Conservation (phyloP, 2,329 filamentous ascomycete species). For the Calonectria pauciramosa region DNA sequence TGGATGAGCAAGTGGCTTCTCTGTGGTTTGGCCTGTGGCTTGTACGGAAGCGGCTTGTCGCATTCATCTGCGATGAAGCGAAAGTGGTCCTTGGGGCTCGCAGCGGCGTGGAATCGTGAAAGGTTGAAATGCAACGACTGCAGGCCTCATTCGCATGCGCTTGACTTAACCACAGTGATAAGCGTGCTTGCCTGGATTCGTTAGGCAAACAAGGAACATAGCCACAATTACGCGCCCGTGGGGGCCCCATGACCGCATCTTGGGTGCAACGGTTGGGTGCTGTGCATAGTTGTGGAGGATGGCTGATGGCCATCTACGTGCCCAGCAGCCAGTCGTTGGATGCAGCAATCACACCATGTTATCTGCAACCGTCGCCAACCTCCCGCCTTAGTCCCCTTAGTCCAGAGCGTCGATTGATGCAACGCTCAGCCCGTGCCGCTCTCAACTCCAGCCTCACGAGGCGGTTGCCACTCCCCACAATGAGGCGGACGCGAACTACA, state of each 20-base stretch:
- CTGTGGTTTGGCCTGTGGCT: not conserved
- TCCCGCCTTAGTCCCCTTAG: not conserved
- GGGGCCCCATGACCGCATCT: constrained; percentile 5
- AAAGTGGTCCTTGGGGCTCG: not conserved
- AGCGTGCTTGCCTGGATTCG: not conserved
- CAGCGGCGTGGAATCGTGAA: not conserved
- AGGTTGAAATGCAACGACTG: not conserved
- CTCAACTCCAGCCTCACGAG: constrained; percentile 1
- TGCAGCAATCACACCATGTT: constrained; percentile 6
- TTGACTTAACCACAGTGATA: not conserved
- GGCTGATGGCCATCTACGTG: not conserved
- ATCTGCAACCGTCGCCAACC: constrained; percentile 1
- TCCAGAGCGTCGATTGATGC: not conserved
- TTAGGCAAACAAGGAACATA: not conserved
- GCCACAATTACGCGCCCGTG: not conserved
- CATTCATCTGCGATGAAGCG: not conserved
- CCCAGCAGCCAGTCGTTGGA: not conserved
- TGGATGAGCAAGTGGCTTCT: not conserved
- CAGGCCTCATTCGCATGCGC: not conserved
- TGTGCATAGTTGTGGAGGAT: not conserved
- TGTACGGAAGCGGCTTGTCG: not conserved
- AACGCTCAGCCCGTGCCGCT: not conserved
- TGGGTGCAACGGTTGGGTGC: not conserved
- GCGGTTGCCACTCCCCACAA: constrained; percentile 2
- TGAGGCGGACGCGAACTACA: not conserved